Conservation (phyloP, 164 flowering plant species). For the Berberis vulgaris region DNA sequence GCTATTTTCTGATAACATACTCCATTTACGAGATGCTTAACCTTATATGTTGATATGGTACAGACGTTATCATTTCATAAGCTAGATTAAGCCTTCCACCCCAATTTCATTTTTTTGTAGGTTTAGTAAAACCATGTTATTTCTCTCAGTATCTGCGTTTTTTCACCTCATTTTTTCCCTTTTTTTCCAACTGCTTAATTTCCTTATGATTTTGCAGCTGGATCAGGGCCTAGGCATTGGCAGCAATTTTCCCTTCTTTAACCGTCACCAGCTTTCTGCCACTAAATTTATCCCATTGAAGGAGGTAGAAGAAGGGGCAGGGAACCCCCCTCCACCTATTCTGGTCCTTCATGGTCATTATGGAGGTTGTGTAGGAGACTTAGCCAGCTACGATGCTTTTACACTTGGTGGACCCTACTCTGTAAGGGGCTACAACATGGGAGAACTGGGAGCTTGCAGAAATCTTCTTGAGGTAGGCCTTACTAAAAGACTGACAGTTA, state of each 20-base stretch:
- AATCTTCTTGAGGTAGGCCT: slow-evolving; percentile 80
- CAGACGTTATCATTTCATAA: too few species aligned
- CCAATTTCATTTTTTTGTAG: too few species aligned
- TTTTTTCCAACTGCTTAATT: not conserved
- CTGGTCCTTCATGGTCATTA: slow-evolving; percentile 94
- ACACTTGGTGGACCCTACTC: slow-evolving; percentile 98
- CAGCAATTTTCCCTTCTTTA: slow-evolving; percentile 86
- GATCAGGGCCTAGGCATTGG: slow-evolving; percentile 97
- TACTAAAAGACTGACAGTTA: not conserved
- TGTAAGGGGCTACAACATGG: slow-evolving; percentile 98
- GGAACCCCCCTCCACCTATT: slow-evolving; percentile 90
- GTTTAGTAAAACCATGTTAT: too few species aligned
- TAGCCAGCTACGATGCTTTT: slow-evolving; percentile 97
- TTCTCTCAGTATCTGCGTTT: too few species aligned
- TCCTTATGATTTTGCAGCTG: slow-evolving; percentile 45
- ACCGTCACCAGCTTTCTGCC: slow-evolving; percentile 84
- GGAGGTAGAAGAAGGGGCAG: slow-evolving; percentile 88
- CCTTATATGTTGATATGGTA: too few species aligned
- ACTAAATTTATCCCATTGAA: slow-evolving; percentile 79
- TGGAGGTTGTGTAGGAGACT: slow-evolving; percentile 99
- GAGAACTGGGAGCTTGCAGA: slow-evolving; percentile 96
- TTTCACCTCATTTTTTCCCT: not conserved
- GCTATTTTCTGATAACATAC: too few species aligned
- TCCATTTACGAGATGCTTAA: too few species aligned
- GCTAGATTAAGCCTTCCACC: too few species aligned